phyloP scores from a whole-genome alignment of 805 yeast genomes.

The Cyberlindnera americana region DNA sequence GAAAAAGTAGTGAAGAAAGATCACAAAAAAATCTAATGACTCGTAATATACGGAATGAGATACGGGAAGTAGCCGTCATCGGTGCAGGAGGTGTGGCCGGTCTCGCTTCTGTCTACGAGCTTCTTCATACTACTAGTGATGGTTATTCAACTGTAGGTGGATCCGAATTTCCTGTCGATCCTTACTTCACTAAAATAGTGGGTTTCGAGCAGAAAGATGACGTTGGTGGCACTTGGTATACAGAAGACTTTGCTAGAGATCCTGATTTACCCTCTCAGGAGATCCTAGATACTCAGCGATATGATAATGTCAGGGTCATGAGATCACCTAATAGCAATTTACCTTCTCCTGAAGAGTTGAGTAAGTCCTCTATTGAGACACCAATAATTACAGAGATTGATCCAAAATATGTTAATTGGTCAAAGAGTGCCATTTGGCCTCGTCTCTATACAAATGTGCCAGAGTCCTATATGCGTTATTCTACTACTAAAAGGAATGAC shows the following conservation, averaged over 20 bases:
- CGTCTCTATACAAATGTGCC: conserved; percentile 40
- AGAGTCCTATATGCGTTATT: conserved; percentile 33
- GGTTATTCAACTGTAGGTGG: conserved; percentile 22
- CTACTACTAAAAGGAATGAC: conserved; percentile 30
- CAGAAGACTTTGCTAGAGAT: conserved; percentile 23
- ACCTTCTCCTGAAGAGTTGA: conserved; percentile 21
- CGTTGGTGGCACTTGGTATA: conserved; percentile 46
- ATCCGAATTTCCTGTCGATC: conserved; percentile 11
- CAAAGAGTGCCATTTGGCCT: conserved; percentile 33
- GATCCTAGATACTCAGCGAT: conserved; percentile 31
- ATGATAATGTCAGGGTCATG: conserved; percentile 33
- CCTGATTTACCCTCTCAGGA: conserved; percentile 28
- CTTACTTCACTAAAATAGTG: conserved; percentile 32
- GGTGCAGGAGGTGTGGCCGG: conserved; percentile 43
- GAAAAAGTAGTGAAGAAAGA: too few species aligned
- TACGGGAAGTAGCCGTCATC: conserved; percentile 34
- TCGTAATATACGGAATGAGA: too few species aligned
- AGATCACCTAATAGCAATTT: conserved; percentile 16
- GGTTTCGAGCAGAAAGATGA: conserved; percentile 42
- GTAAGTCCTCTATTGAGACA: conserved; percentile 15
- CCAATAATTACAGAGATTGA: conserved; percentile 23
- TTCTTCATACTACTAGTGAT: conserved; percentile 27
- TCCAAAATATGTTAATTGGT: conserved; percentile 37
- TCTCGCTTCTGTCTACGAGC: conserved; percentile 33
- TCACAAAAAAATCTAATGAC: too few species aligned